Percentiles rank a stretch among this genome's conserved stretches.
Evolutionary conservation across 129 eudicot species (phyloP).

Genomic region (Sambucus nigra): DNA sequence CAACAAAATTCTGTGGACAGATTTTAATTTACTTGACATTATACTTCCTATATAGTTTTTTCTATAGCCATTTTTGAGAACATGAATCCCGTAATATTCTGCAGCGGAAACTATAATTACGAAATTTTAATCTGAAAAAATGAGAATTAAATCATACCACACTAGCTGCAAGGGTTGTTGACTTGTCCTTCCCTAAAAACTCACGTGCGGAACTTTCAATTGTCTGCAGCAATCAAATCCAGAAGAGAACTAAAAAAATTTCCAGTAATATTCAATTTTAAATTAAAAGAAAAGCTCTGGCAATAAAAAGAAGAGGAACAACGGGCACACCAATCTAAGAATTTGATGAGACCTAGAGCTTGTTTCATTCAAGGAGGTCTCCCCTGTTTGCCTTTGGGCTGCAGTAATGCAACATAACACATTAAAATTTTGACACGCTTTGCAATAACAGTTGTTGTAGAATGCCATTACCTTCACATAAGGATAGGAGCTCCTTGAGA

Average conservation of each 20-base stretch:
- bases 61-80: not conserved
- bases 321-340: conserved; percentile 61
- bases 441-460: not conserved
- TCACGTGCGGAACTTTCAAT: conserved; percentile 98
- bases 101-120: not conserved
- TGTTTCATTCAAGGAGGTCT: conserved; percentile 92
- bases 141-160: conserved; percentile 47
- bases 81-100: not conserved
- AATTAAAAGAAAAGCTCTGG: not conserved
- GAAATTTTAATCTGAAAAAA: conserved; percentile 2
- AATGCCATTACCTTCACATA: conserved; percentile 63
- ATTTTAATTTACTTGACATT: not conserved
- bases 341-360: conserved; percentile 99
- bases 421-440: not conserved
- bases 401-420: conserved; percentile 7
- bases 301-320: not conserved
- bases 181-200: conserved; percentile 92
- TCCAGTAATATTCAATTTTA: not conserved
- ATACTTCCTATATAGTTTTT: conserved; percentile 1
- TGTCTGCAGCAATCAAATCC: conserved; percentile 50
- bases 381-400: conserved; percentile 97
- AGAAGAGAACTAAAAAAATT: conserved; percentile 3
- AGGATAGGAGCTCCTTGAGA: conserved; percentile 75
- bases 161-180: conserved; percentile 77
- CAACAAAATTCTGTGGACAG: conserved; percentile 79